Evolutionary conservation across 768 basidiomycete genomes (phyloP).

Genomic region (Podaxis rugospora): DNA sequence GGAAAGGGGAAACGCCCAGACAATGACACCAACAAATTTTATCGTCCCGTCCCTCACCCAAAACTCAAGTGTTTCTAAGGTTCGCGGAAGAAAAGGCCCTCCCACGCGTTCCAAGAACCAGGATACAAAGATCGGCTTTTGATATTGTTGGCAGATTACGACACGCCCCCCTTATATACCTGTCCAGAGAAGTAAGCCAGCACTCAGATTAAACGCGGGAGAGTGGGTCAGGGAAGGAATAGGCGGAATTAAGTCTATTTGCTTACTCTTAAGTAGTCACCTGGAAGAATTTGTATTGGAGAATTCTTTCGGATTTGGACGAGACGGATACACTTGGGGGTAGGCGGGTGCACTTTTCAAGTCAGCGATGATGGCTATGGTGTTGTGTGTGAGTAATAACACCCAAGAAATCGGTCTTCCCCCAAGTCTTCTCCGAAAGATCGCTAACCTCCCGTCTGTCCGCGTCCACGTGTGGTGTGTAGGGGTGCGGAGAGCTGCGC

Average conservation of each 20-base stretch:
- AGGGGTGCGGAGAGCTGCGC: not conserved
- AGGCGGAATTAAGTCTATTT: not conserved
- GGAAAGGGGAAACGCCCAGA: not conserved
- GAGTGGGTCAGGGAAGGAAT: not conserved
- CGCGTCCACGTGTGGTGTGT: conserved; percentile 2
- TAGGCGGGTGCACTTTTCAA: not conserved
- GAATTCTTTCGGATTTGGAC: not conserved
- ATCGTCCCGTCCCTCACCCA: not conserved
- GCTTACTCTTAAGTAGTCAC: not conserved
- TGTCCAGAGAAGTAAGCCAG: not conserved
- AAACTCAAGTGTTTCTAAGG: not conserved
- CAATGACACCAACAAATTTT: not conserved
- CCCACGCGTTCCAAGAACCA: conserved; percentile 2
- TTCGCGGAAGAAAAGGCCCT: not conserved
- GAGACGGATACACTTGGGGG: too few species aligned
- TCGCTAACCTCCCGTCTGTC: not conserved
- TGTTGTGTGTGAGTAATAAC: not conserved
- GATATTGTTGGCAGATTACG: conserved; percentile 3
- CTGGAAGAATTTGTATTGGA: not conserved
- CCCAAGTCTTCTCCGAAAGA: not conserved
- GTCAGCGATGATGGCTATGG: not conserved
- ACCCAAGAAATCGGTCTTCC: not conserved
- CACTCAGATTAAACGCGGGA: not conserved
- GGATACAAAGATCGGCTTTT: not conserved
- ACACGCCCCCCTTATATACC: not conserved